Evolutionary conservation across 2,329 filamentous ascomycete genomes (phyloP).

Genomic region (Rutstroemia sp.): DNA sequence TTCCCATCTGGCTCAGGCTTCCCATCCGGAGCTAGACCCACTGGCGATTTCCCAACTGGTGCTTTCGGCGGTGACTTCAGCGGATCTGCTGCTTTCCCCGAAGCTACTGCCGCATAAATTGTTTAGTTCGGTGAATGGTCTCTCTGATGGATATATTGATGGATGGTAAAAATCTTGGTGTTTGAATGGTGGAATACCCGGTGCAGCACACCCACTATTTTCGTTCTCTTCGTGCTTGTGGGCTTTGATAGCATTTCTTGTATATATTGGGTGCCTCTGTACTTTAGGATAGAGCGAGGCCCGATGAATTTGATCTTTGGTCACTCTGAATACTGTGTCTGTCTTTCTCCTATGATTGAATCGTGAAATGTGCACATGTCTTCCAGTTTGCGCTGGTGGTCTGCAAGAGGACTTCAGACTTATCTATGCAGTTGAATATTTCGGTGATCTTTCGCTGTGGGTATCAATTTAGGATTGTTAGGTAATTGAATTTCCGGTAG

Average conservation of each 20-base stretch:
- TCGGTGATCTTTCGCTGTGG: no score
- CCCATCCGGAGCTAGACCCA: no score
- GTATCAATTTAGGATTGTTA: no score
- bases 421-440: no score
- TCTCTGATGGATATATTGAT: neutral
- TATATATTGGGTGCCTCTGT: conserved; percentile 1
- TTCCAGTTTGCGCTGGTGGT: no score
- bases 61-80: neutral
- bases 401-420: no score
- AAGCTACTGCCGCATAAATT: neutral
- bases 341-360: neutral
- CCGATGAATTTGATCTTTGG: neutral
- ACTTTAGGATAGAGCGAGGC: neutral
- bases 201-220: neutral
- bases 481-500: no score
- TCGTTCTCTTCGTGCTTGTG: conserved; percentile 1
- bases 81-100: neutral
- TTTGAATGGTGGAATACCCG: neutral
- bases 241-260: neutral
- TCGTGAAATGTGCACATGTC: neutral
- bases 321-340: neutral
- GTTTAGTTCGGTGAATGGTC: neutral
- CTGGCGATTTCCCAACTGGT: neutral
- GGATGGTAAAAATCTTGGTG: neutral
- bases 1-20: no score